Percentiles rank a stretch among this genome's conserved stretches.
Evolutionary conservation across 2,329 filamentous ascomycete genomes (phyloP).

Genomic region (Dothideomycetes sp.): DNA sequence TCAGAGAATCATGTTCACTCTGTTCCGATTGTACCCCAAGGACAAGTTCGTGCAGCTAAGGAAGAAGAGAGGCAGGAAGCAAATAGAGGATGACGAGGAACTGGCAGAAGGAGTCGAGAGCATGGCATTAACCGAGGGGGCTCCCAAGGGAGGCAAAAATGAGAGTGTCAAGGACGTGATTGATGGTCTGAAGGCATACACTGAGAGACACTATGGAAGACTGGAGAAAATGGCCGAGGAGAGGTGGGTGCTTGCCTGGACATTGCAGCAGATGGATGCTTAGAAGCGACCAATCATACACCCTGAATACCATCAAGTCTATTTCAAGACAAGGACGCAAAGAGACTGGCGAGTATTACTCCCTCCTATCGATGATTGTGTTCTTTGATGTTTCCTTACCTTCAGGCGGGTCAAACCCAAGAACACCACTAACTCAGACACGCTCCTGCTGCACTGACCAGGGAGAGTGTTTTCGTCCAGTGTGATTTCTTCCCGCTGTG

Average conservation of each 20-base stretch:
- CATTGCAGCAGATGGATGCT: constrained; percentile 80
- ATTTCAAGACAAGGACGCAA: background rate
- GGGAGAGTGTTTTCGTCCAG: too few relatives aligned
- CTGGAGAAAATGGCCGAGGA: constrained; percentile 87
- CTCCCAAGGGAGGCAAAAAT: constrained; percentile 29
- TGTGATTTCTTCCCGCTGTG: too few relatives aligned
- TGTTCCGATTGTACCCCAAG: constrained; percentile 74
- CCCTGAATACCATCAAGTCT: background rate
- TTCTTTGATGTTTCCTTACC: too few relatives aligned
- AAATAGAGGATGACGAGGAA: constrained; percentile 14
- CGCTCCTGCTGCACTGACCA: too few relatives aligned
- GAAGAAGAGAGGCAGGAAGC: constrained; percentile 13
- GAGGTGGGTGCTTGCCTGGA: constrained; percentile 90
- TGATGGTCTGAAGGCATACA: constrained; percentile 80
- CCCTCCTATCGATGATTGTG: too few relatives aligned
- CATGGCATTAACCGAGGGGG: constrained; percentile 16
- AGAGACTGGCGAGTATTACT: background rate
- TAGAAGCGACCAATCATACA: background rate
- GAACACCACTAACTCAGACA: too few relatives aligned
- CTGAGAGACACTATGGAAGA: constrained; percentile 82
- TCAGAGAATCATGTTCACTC: constrained; percentile 69
- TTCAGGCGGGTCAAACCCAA: too few relatives aligned
- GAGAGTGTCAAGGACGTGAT: constrained; percentile 72
- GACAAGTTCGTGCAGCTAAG: constrained; percentile 51
- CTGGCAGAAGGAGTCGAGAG: constrained; percentile 19